A percentile compares a stretch with the other conserved stretches of the same genome.
phyloP scores from a whole-genome alignment of 805 yeast species.

The Scheffersomyces amazonensis region DNA sequence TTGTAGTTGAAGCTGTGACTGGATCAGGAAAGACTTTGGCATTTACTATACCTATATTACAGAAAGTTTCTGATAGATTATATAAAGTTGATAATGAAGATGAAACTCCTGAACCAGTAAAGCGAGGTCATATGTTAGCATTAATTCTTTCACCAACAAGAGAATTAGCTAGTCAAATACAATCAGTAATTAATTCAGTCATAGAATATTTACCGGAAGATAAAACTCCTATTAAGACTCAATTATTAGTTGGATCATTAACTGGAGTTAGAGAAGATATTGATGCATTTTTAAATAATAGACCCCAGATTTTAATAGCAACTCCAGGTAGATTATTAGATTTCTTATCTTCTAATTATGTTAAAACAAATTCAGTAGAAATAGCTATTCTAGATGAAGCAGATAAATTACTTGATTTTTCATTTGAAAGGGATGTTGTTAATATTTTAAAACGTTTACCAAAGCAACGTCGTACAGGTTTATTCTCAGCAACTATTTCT shows the following conservation, averaged over 20 bases:
- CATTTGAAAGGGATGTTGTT: slow-evolving; percentile 68
- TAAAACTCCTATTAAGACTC: slow-evolving; percentile 45
- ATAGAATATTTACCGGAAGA: slow-evolving; percentile 57
- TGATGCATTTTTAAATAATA: slow-evolving; percentile 46
- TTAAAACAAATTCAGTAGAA: slow-evolving; percentile 64
- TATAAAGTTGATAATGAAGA: slow-evolving; percentile 18
- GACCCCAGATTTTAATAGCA: slow-evolving; percentile 79
- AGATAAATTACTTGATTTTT: slow-evolving; percentile 77
- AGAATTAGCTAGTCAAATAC: slow-evolving; percentile 69
- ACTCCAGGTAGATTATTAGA: slow-evolving; percentile 91
- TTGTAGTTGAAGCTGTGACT: slow-evolving; percentile 94
- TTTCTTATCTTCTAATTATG: slow-evolving; percentile 56
- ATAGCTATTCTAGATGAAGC: slow-evolving; percentile 89
- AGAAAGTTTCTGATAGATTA: slow-evolving; percentile 47
- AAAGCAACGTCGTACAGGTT: slow-evolving; percentile 88
- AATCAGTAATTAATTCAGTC: slow-evolving; percentile 59
- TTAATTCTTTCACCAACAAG: slow-evolving; percentile 74
- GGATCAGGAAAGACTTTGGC: slow-evolving; percentile 99
- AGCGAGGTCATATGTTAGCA: slow-evolving; percentile 67
- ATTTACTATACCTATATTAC: slow-evolving; percentile 77
- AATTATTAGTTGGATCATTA: slow-evolving; percentile 63
- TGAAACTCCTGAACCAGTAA: slow-evolving; percentile 28
- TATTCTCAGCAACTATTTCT: slow-evolving; percentile 90
- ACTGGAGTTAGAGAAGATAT: slow-evolving; percentile 70
- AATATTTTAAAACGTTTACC: slow-evolving; percentile 70